These are phyloP conservation scores for Arctium lappa DNA, from an alignment of 129 eudicot species.

Conservation along the genomic window DNA sequence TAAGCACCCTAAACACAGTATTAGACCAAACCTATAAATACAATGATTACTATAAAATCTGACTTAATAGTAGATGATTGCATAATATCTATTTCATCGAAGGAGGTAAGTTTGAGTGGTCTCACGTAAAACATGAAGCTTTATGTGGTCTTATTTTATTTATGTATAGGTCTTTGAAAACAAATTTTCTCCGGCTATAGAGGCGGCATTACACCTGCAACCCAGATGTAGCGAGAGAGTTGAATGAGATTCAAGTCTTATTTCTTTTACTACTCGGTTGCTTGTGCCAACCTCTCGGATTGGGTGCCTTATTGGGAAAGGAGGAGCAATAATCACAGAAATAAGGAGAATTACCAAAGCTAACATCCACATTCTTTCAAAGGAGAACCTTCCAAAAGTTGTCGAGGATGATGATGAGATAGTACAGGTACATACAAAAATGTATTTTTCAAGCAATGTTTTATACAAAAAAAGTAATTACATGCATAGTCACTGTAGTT, in stretches of 20 bases:
- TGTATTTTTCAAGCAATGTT: not conserved
- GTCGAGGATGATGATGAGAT: constrained; percentile 94
- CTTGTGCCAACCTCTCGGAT: constrained; percentile 84
- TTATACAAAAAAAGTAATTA: not conserved
- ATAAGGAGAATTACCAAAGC: constrained; percentile 89
- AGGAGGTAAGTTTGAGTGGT: constrained; percentile 54
- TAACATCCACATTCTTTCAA: constrained; percentile 80
- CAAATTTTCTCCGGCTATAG: constrained; percentile 72
- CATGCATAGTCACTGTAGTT: too few species aligned
- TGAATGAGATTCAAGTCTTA: constrained; percentile 84
- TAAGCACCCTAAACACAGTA: too few species aligned
- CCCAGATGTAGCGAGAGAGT: constrained; percentile 95
- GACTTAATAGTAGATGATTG: constrained; percentile 59
- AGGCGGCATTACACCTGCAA: constrained; percentile 92
- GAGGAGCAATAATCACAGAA: constrained; percentile 83
- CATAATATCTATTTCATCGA: constrained; percentile 68
- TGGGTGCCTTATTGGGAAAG: constrained; percentile 97
- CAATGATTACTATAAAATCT: too few species aligned
- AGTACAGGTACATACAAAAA: constrained; percentile 65
- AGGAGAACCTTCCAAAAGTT: constrained; percentile 83
- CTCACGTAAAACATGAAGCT: not conserved
- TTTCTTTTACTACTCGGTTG: constrained; percentile 77
- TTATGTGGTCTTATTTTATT: not conserved
- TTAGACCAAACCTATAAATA: too few species aligned
- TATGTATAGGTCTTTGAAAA: constrained; percentile 69